Conservation (phyloP, 257 asterid genomes). For the Henckelia pumila region DNA sequence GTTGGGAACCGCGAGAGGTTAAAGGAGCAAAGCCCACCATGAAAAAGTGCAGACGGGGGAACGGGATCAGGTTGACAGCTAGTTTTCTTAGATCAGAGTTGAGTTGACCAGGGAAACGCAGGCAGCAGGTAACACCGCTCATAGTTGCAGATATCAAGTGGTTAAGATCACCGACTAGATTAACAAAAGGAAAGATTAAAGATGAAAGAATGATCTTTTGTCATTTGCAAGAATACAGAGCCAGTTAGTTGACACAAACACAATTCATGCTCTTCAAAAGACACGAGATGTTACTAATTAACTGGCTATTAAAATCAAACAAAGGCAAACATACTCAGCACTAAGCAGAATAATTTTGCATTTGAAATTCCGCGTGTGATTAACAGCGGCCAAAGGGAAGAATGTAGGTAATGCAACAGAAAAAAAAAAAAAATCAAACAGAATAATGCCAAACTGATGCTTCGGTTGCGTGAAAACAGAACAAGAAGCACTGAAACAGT, state of each 20-base stretch:
- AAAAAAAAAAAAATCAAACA: not conserved
- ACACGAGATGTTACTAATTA: not conserved
- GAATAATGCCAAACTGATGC: not conserved
- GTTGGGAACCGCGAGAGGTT: slow-evolving; percentile 91
- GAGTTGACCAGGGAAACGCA: slow-evolving; percentile 87
- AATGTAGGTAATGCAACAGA: not conserved
- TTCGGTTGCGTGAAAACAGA: not conserved
- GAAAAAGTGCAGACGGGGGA: slow-evolving; percentile 85
- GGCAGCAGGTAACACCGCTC: slow-evolving; percentile 96
- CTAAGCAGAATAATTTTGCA: not conserved
- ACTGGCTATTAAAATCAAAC: not conserved
- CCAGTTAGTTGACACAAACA: too few species aligned
- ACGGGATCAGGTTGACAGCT: slow-evolving; percentile 85
- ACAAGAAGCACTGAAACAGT: too few species aligned
- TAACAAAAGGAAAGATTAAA: slow-evolving; percentile 6
- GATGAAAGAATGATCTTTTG: not conserved
- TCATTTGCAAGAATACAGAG: not conserved
- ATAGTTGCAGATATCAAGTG: slow-evolving; percentile 86
- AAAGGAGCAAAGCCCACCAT: slow-evolving; percentile 92
- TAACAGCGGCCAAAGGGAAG: not conserved
- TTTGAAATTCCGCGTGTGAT: not conserved
- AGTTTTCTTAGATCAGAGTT: slow-evolving; percentile 82
- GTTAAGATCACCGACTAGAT: slow-evolving; percentile 80
- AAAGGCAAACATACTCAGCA: not conserved
- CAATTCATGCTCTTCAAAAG: not conserved